A percentile compares a stretch with the other conserved stretches of the same genome.
Conservation (phyloP, 2,329 filamentous ascomycete genomes). For the Coniochaeta sp. region DNA sequence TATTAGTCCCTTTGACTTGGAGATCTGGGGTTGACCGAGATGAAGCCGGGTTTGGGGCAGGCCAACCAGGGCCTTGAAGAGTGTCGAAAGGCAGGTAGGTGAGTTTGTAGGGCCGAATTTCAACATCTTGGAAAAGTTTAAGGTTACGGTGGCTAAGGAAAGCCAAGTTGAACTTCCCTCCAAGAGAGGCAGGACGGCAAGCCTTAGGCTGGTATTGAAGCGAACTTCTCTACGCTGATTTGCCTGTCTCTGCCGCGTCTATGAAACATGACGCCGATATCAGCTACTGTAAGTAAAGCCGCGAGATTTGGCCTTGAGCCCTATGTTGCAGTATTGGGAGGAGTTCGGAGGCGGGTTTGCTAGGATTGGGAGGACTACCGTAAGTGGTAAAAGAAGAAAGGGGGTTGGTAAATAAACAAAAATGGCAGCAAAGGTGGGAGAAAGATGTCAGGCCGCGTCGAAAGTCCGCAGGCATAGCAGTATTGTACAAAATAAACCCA, state of each 20-base stretch:
- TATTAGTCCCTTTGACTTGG: too few species aligned
- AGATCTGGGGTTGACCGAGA: neutral
- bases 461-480: neutral
- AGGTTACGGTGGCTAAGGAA: too few species aligned
- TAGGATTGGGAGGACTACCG: neutral
- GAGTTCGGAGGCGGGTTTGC: neutral
- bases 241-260: neutral
- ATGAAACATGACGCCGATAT: neutral
- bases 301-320: neutral
- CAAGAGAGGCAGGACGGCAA: neutral
- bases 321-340: neutral
- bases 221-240: neutral
- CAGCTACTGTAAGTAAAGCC: neutral
- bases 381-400: neutral
- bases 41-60: neutral
- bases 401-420: constrained; percentile 2
- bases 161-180: too few species aligned
- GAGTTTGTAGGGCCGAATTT: neutral
- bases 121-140: too few species aligned
- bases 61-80: neutral
- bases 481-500: neutral
- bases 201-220: neutral
- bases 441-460: neutral
- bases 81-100: neutral
- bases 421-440: neutral